These are phyloP conservation scores for Pichia kudriavzevii DNA, from an alignment of 1,139 yeast species.

Conservation along the genomic window DNA sequence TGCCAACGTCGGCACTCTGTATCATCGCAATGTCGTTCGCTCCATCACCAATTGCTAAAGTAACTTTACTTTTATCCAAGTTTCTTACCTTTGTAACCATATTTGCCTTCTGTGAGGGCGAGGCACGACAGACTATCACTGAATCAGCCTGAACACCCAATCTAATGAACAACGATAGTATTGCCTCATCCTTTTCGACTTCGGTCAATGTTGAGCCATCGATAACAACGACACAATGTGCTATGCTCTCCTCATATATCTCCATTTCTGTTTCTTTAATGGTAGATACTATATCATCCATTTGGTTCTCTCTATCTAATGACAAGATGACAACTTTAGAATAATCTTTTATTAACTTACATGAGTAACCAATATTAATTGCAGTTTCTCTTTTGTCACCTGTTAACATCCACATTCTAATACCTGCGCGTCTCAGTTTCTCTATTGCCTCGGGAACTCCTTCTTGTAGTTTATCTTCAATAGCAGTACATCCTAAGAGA, in stretches of 20 bases:
- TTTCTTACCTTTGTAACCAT: conserved; percentile 76
- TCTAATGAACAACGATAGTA: conserved; percentile 71
- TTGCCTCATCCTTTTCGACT: conserved; percentile 64
- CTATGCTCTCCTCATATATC: conserved; percentile 62
- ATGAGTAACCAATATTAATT: conserved; percentile 90
- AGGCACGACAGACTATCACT: conserved; percentile 91
- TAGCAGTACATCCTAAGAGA: conserved; percentile 88
- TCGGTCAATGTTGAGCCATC: conserved; percentile 79
- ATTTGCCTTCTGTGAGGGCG: conserved; percentile 91
- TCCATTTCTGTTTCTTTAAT: conserved; percentile 57
- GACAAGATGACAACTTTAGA: conserved; percentile 79
- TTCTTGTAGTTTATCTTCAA: conserved; percentile 91
- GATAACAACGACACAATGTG: conserved; percentile 88
- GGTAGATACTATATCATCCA: conserved; percentile 39
- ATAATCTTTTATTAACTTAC: conserved; percentile 86
- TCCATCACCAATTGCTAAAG: conserved; percentile 98
- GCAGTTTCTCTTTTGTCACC: conserved; percentile 99
- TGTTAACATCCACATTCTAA: conserved; percentile 95
- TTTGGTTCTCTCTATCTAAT: conserved; percentile 39
- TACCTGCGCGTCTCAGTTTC: conserved; percentile 85
- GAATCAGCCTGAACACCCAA: conserved; percentile 84
- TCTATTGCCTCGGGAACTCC: conserved; percentile 96
- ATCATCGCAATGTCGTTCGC: conserved; percentile 99
- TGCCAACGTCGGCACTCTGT: conserved; percentile 96
- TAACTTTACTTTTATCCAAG: conserved; percentile 59